These are phyloP conservation scores for Cyberlindnera maclurae DNA, from an alignment of 805 yeast species.

Conservation along the genomic window DNA sequence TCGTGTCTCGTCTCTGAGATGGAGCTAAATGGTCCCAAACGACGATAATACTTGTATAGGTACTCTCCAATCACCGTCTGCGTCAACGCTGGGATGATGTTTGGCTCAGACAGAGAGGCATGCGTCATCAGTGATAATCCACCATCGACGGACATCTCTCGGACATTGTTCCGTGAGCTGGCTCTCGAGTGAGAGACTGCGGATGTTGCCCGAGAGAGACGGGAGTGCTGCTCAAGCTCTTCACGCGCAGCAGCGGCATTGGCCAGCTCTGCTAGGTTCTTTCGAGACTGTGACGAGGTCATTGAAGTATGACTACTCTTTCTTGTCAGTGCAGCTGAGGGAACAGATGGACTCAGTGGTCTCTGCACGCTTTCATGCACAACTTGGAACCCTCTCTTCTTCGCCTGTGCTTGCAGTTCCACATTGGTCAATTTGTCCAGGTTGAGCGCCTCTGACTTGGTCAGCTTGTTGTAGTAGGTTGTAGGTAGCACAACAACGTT, in stretches of 20 bases:
- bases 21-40: constrained; percentile 62
- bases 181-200: constrained; percentile 7
- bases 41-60: constrained; percentile 76
- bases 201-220: constrained; percentile 14
- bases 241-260: constrained; percentile 21
- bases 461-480: constrained; percentile 53
- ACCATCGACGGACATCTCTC: constrained; percentile 27
- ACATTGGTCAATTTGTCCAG: constrained; percentile 41
- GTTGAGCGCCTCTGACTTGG: constrained; percentile 36
- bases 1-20: constrained; percentile 80
- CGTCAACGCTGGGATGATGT: constrained; percentile 78
- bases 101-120: constrained; percentile 58
- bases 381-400: constrained; percentile 40
- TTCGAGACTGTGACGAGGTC: constrained; percentile 19
- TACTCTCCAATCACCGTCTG: constrained; percentile 94
- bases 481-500: constrained; percentile 60
- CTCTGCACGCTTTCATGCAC: constrained; percentile 8
- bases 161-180: constrained; percentile 14
- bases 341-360: neutral
- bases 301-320: constrained; percentile 20
- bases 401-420: constrained; percentile 37
- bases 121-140: constrained; percentile 41
- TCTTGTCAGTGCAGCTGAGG: constrained; percentile 9
- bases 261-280: constrained; percentile 24
- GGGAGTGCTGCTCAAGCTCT: constrained; percentile 21